Conservation (phyloP, 495 filamentous ascomycete species). For the Parathielavia appendiculata region DNA sequence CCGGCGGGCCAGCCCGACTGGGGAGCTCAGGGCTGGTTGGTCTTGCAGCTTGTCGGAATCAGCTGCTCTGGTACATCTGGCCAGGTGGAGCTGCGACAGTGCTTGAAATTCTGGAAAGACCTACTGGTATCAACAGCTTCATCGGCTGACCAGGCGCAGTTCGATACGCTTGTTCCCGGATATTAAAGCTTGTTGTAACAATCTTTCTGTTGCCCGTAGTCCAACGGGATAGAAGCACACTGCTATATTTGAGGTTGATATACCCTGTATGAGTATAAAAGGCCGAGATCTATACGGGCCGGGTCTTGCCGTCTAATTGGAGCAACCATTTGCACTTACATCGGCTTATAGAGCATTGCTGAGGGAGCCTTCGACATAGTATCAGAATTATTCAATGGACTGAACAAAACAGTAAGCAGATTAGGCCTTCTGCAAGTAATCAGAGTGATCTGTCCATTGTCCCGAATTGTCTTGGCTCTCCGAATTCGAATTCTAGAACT, state of each 20-base stretch:
- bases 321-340: neutral
- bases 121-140: neutral
- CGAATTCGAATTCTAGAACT: too few relatives aligned
- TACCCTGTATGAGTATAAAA: too few relatives aligned
- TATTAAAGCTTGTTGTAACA: neutral
- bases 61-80: neutral
- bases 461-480: too few relatives aligned
- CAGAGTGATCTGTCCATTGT: neutral
- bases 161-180: too few relatives aligned
- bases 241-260: neutral
- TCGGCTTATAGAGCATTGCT: neutral
- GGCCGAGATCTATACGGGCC: neutral
- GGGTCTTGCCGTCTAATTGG: neutral
- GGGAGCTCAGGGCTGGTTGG: neutral
- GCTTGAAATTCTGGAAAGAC: too few relatives aligned
- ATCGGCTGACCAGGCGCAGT: too few relatives aligned
- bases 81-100: neutral
- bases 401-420: too few relatives aligned
- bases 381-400: too few relatives aligned
- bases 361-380: neutral
- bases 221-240: neutral
- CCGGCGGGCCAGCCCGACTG: neutral
- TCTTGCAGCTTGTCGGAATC: slow-evolving; percentile 8
- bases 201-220: neutral
- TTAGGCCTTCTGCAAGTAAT: neutral